A percentile compares a stretch with the other conserved stretches of the same genome.
phyloP scores from a whole-genome alignment of 148 eudicot genomes.

The Vaccinium vitisidaea region DNA sequence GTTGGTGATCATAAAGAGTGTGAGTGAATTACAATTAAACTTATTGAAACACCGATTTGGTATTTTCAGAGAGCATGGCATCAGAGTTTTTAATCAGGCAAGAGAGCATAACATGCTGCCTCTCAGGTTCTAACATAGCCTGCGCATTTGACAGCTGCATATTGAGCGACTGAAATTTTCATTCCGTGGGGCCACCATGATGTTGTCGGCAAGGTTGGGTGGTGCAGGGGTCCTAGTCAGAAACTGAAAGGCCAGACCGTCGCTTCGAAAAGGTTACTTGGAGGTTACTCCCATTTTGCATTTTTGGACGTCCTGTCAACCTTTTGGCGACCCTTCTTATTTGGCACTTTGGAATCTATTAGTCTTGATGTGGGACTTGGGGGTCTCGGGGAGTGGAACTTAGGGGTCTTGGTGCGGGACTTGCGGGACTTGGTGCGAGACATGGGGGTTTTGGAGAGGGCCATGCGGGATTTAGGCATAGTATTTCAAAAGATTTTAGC shows the following conservation, averaged over 20 bases:
- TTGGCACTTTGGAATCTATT: not conserved
- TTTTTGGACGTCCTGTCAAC: conserved; percentile 14
- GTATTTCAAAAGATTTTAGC: no score
- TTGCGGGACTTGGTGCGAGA: not conserved
- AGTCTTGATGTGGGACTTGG: not conserved
- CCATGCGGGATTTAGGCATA: no score
- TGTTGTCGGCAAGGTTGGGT: not conserved
- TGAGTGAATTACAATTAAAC: no score
- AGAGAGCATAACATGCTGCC: not conserved
- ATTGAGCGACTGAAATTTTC: conserved; percentile 1
- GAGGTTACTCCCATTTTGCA: conserved; percentile 15
- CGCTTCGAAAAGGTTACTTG: conserved; percentile 41
- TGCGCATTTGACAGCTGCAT: not conserved
- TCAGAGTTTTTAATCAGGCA: no score
- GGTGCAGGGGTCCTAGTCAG: no score
- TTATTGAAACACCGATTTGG: no score
- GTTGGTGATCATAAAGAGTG: no score
- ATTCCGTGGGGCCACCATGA: not conserved
- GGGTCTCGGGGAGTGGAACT: not conserved
- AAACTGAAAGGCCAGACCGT: conserved; percentile 17
- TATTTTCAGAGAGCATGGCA: no score
- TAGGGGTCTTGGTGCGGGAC: not conserved
- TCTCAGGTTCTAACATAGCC: not conserved
- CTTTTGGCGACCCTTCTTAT: conserved; percentile 29
- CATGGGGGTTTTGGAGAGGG: no score